A percentile compares a stretch with the other conserved stretches of the same genome.
These are phyloP conservation scores for Cantharellus anzutake DNA, from an alignment of 768 basidiomycete genomes.

Conservation along the genomic window DNA sequence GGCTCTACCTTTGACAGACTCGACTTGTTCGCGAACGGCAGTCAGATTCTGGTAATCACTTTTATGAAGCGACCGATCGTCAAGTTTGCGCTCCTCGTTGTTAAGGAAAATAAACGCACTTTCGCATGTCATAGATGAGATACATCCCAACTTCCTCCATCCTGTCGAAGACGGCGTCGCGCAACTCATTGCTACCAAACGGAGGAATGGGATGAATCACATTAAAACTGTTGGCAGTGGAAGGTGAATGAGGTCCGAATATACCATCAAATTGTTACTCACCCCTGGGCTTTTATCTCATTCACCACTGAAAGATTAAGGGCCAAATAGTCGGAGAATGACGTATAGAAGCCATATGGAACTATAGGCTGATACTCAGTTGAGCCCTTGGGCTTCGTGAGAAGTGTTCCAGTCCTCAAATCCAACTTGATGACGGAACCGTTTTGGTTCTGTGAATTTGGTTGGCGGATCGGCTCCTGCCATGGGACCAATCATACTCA, in stretches of 20 bases:
- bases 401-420: constrained; percentile 12
- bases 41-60: constrained; percentile 46
- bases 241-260: neutral
- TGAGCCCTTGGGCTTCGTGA: constrained; percentile 8
- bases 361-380: constrained; percentile 24
- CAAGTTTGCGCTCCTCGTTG: neutral
- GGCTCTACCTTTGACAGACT: constrained; percentile 40
- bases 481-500: too few species aligned
- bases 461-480: too few species aligned
- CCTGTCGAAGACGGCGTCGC: constrained; percentile 39
- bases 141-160: constrained; percentile 56
- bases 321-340: constrained; percentile 20
- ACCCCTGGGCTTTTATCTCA: constrained; percentile 41
- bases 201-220: constrained; percentile 55
- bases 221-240: constrained; percentile 19
- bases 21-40: constrained; percentile 47
- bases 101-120: constrained; percentile 16
- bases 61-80: neutral
- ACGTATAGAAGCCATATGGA: constrained; percentile 59
- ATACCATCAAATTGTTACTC: neutral
- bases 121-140: constrained; percentile 73
- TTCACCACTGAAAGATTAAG: constrained; percentile 32
- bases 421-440: constrained; percentile 16
- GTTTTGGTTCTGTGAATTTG: constrained; percentile 17
- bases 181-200: constrained; percentile 37